Evolutionary conservation across 2,329 filamentous ascomycete genomes (phyloP).

Genomic region (Apiospora malaysiana): DNA sequence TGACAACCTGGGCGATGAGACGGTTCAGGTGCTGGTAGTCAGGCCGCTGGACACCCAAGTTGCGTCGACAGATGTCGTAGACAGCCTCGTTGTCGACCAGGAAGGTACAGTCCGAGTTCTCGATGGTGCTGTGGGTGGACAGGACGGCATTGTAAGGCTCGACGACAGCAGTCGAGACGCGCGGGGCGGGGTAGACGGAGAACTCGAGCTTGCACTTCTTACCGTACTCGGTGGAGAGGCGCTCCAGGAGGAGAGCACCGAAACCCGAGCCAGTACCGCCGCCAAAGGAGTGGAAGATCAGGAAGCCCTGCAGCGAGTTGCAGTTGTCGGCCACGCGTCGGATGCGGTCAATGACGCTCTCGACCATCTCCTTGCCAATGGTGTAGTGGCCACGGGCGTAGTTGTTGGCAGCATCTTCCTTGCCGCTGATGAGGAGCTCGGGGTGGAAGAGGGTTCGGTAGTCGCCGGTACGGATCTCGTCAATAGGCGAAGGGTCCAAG

Average conservation of each 20-base stretch:
- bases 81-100: constrained; percentile 77
- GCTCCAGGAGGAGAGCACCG: constrained; percentile 74
- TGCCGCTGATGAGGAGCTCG: constrained; percentile 74
- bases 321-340: constrained; percentile 76
- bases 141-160: constrained; percentile 78
- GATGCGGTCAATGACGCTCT: constrained; percentile 72
- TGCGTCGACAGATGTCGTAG: constrained; percentile 77
- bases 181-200: constrained; percentile 73
- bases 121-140: constrained; percentile 76
- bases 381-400: constrained; percentile 79
- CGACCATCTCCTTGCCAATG: constrained; percentile 78
- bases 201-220: constrained; percentile 83
- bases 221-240: constrained; percentile 74
- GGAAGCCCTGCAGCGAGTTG: constrained; percentile 73
- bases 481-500: constrained; percentile 74
- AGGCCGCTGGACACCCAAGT: constrained; percentile 72
- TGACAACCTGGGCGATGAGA: constrained; percentile 75
- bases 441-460: constrained; percentile 77
- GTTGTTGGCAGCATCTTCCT: constrained; percentile 81
- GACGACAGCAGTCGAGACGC: constrained; percentile 72
- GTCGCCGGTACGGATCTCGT: constrained; percentile 72
- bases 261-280: constrained; percentile 77
- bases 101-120: constrained; percentile 82
- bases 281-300: constrained; percentile 78
- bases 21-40: constrained; percentile 76